Conservation (phyloP, 2,329 filamentous ascomycete genomes). For the Botryotinia calthae region DNA sequence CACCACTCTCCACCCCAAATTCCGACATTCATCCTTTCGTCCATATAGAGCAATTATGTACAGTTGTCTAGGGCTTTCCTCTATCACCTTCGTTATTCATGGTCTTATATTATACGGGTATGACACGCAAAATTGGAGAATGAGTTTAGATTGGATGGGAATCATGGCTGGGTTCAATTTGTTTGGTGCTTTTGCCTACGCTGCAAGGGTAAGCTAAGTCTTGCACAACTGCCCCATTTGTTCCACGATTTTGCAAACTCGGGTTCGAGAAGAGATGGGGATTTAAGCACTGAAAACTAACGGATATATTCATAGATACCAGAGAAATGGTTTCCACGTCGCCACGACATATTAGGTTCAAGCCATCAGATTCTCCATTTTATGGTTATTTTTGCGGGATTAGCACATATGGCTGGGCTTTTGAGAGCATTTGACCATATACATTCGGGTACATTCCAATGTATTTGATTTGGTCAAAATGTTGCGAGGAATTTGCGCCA, state of each 20-base stretch:
- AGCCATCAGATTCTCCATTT: conserved; percentile 37
- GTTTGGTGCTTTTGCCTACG: conserved; percentile 16
- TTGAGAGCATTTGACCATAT: conserved; percentile 24
- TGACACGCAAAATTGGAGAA: conserved; percentile 21
- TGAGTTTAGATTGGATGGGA: conserved; percentile 23
- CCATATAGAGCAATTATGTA: conserved; percentile 12
- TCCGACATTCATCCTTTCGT: neutral
- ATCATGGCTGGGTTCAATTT: conserved; percentile 21
- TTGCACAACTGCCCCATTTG: too few species aligned
- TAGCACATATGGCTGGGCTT: conserved; percentile 28
- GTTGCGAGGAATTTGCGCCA: too few species aligned
- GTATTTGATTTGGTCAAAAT: too few species aligned
- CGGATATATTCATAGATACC: conserved; percentile 20
- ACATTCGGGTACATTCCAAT: neutral
- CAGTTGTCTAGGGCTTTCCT: conserved; percentile 10
- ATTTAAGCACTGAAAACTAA: neutral
- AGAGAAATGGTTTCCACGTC: conserved; percentile 27
- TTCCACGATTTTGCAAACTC: too few species aligned
- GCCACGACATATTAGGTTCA: conserved; percentile 29
- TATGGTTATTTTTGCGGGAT: conserved; percentile 30
- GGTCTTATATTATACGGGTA: conserved; percentile 40
- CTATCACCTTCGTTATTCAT: neutral
- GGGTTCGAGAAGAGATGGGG: neutral
- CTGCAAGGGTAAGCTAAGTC: neutral
- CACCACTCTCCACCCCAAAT: neutral